These are phyloP conservation scores for Amaranthus tricolor DNA, from an alignment of 179 eudicot species.

Conservation along the genomic window DNA sequence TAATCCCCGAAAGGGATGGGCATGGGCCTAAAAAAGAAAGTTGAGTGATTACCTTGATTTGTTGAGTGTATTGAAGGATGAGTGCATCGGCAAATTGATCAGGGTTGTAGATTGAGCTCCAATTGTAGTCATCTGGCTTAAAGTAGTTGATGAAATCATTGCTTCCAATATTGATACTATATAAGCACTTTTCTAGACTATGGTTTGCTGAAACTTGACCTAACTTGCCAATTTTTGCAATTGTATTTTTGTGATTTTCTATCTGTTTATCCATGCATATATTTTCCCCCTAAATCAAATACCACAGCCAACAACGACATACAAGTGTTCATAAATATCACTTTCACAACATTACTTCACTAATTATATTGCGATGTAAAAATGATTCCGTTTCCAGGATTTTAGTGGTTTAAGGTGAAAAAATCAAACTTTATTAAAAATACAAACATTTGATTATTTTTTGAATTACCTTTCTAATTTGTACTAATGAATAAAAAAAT, in stretches of 20 bases:
- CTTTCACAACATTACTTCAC: too few species aligned
- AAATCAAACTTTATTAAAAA: too few species aligned
- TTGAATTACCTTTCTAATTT: too few species aligned
- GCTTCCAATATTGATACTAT: constrained; percentile 29
- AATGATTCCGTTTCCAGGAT: too few species aligned
- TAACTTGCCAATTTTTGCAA: neutral
- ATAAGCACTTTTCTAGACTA: constrained; percentile 26
- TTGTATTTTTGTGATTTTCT: constrained; percentile 13
- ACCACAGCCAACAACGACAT: too few species aligned
- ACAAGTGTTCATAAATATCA: too few species aligned
- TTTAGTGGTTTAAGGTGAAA: too few species aligned
- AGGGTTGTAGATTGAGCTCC: constrained; percentile 12
- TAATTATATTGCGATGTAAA: too few species aligned
- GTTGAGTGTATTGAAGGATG: constrained; percentile 21
- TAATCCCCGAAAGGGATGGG: too few species aligned
- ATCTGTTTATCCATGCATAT: constrained; percentile 20
- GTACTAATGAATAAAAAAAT: too few species aligned
- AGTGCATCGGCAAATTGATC: constrained; percentile 24
- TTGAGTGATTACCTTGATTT: constrained; percentile 18
- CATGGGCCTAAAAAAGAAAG: neutral
- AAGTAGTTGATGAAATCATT: constrained; percentile 37
- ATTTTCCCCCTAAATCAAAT: constrained; percentile 16
- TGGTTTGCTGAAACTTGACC: constrained; percentile 10
- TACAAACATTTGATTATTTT: too few species aligned
- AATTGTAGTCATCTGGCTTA: constrained; percentile 11